These are phyloP conservation scores for Trametes cinnabarina DNA, from an alignment of 768 basidiomycete genomes.

Conservation along the genomic window DNA sequence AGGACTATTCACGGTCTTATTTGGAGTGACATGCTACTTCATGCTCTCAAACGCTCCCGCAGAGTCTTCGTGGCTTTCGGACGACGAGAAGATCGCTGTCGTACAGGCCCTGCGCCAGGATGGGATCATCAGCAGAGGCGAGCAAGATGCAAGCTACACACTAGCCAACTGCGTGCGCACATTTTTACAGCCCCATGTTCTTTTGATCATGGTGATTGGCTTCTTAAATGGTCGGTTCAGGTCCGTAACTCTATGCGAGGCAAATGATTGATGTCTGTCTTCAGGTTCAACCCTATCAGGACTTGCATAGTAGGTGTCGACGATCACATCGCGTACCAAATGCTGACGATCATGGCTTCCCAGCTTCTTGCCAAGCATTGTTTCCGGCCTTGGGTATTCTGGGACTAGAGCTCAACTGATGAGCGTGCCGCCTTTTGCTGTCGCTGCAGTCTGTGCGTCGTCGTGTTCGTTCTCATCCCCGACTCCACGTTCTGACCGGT, in stretches of 20 bases:
- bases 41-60: constrained; percentile 38
- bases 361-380: constrained; percentile 29
- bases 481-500: not conserved
- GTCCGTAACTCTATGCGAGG: not conserved
- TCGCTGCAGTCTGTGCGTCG: constrained; percentile 25
- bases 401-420: constrained; percentile 31
- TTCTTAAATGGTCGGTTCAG: constrained; percentile 53
- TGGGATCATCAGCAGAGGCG: constrained; percentile 37
- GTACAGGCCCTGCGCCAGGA: not conserved
- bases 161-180: constrained; percentile 54
- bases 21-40: constrained; percentile 51
- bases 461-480: not conserved
- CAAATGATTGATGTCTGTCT: not conserved
- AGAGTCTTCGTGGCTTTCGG: constrained; percentile 1
- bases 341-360: not conserved
- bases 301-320: constrained; percentile 25
- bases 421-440: constrained; percentile 34
- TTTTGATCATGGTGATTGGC: constrained; percentile 47
- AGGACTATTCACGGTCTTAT: constrained; percentile 60
- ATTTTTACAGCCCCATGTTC: constrained; percentile 52
- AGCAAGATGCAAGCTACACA: constrained; percentile 46
- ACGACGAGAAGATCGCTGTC: not conserved
- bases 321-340: too few species aligned
- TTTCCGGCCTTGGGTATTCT: constrained; percentile 29
- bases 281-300: constrained; percentile 22